Evolutionary conservation across 1,139 yeast species (phyloP).

Genomic region (Candida anutae): DNA sequence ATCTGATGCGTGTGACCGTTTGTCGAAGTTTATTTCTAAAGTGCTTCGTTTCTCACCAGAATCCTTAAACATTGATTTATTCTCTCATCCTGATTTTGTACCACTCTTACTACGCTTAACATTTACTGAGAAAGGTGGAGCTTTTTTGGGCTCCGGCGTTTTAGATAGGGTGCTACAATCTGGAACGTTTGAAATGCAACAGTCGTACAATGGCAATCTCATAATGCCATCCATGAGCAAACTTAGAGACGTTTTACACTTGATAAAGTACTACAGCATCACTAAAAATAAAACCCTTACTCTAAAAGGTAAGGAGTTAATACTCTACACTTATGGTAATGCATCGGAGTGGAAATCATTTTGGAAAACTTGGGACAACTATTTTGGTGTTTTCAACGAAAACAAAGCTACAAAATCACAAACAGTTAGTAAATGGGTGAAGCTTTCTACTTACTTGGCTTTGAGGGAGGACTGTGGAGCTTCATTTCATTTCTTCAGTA

Average conservation of each 20-base stretch:
- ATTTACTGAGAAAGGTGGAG: conserved; percentile 7
- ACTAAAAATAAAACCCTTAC: conserved; percentile 6
- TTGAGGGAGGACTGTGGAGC: conserved; percentile 20
- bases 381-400: conserved; percentile 9
- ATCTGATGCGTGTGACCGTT: conserved; percentile 12
- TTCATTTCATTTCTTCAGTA: conserved; percentile 22
- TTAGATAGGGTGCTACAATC: conserved; percentile 20
- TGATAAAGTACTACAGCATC: conserved; percentile 17
- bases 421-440: conserved; percentile 21
- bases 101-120: conserved; percentile 32
- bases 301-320: conserved; percentile 22
- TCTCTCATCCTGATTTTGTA: conserved; percentile 20
- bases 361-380: conserved; percentile 34
- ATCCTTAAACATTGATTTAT: conserved; percentile 14
- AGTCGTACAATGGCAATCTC: neutral
- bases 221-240: conserved; percentile 19
- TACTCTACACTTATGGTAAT: conserved; percentile 32
- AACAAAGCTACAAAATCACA: conserved; percentile 1
- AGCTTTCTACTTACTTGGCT: conserved; percentile 28
- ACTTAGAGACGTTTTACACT: conserved; percentile 23
- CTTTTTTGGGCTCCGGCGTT: conserved; percentile 17
- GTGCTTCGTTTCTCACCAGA: conserved; percentile 22
- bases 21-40: conserved; percentile 21
- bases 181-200: conserved; percentile 2
- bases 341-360: conserved; percentile 31